Conservation (phyloP, 495 filamentous ascomycete species). For the Paragyromitra xinjiangensis region DNA sequence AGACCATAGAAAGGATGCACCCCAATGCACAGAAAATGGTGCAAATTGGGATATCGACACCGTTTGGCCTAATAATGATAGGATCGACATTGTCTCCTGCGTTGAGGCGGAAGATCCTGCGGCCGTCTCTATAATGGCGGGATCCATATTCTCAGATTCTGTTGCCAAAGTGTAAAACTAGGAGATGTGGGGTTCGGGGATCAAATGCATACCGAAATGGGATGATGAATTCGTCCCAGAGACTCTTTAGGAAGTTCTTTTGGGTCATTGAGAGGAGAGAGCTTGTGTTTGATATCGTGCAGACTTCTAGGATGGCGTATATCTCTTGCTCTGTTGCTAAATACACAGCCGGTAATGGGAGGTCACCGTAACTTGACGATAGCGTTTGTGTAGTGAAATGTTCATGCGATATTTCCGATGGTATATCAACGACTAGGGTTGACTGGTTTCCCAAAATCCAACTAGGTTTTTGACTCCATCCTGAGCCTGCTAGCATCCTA, state of each 20-base stretch:
- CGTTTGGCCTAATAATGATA: conserved; percentile 1
- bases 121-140: neutral
- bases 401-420: neutral
- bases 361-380: neutral
- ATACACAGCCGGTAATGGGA: conserved; percentile 20
- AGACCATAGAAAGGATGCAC: conserved; percentile 27
- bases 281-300: conserved; percentile 6
- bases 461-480: neutral
- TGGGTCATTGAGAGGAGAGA: conserved; percentile 5
- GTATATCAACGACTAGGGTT: neutral
- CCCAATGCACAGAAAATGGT: conserved; percentile 32
- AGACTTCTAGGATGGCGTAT: conserved; percentile 8
- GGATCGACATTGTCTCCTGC: conserved; percentile 10
- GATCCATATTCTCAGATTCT: neutral
- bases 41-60: conserved; percentile 16
- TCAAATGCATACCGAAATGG: conserved; percentile 22
- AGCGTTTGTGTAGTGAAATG: neutral
- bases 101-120: conserved; percentile 12
- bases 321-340: conserved; percentile 17
- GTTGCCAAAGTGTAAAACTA: neutral
- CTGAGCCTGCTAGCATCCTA: neutral
- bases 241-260: neutral
- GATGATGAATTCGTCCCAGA: conserved; percentile 27
- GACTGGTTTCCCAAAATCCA: neutral
- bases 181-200: neutral